Conservation (phyloP, 208 protist species). For the Phytomonas sp. region DNA sequence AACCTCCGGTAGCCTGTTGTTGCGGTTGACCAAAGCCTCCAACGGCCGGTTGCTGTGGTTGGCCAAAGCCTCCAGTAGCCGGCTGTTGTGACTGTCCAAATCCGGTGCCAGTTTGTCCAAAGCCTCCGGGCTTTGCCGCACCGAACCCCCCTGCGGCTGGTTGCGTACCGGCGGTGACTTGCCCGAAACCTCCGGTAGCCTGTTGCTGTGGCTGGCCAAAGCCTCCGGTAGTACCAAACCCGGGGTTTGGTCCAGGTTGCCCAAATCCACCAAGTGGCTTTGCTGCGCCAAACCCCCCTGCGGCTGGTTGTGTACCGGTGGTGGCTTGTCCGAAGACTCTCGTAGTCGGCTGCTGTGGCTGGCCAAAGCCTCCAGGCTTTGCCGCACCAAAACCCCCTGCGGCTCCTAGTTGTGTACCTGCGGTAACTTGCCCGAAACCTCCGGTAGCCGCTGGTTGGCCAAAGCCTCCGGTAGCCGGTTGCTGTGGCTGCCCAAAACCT, state of each 20-base stretch:
- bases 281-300: conserved; percentile 24
- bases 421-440: conserved; percentile 23
- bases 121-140: neutral
- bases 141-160: conserved; percentile 11
- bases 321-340: conserved; percentile 25
- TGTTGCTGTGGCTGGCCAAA: conserved; percentile 26
- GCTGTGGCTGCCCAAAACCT: conserved; percentile 30
- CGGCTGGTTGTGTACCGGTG: conserved; percentile 12
- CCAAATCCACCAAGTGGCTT: neutral
- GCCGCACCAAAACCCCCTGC: conserved; percentile 22
- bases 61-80: conserved; percentile 24
- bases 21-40: conserved; percentile 17
- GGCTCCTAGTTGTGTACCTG: conserved; percentile 11
- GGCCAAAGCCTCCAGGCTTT: conserved; percentile 21
- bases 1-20: conserved; percentile 13
- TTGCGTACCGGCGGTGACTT: conserved; percentile 6
- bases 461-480: conserved; percentile 18
- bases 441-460: conserved; percentile 20
- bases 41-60: conserved; percentile 8
- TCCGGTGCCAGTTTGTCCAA: neutral
- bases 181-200: conserved; percentile 26
- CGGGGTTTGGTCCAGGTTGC: neutral
- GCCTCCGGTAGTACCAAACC: conserved; percentile 14
- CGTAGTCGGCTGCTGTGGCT: conserved; percentile 14
- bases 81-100: too few relatives aligned